Evolutionary conservation across 495 filamentous ascomycete species (phyloP).

Genomic region (Sphaerosporella brunnea): DNA sequence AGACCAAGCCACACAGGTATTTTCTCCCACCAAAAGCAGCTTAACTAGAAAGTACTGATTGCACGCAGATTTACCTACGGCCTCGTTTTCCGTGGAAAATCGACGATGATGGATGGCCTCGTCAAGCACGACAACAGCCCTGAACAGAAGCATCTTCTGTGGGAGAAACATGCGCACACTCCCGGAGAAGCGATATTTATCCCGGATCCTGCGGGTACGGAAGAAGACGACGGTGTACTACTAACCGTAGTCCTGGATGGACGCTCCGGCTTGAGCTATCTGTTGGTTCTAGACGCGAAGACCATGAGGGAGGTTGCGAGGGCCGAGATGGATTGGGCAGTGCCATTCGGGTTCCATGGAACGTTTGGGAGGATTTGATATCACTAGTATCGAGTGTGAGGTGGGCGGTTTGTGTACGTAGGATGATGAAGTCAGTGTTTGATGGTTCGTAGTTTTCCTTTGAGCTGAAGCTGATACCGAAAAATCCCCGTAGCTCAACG

Average conservation of each 20-base stretch:
- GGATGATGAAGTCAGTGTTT: too few relatives aligned
- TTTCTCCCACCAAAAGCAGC: too few relatives aligned
- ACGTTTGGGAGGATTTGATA: slow-evolving; percentile 8
- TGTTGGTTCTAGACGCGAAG: slow-evolving; percentile 50
- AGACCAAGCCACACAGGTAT: slow-evolving; percentile 36
- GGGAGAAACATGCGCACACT: slow-evolving; percentile 42
- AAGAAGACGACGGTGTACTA: slow-evolving; percentile 55
- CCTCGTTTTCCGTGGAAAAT: slow-evolving; percentile 29
- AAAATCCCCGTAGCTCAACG: too few relatives aligned
- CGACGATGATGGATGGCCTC: slow-evolving; percentile 45
- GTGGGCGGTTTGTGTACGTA: too few relatives aligned
- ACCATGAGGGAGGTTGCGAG: slow-evolving; percentile 47
- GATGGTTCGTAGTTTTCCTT: too few relatives aligned
- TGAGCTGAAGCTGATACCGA: too few relatives aligned
- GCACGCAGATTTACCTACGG: slow-evolving; percentile 45
- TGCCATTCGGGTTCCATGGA: slow-evolving; percentile 61
- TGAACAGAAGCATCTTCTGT: slow-evolving; percentile 27
- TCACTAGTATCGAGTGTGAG: too few relatives aligned
- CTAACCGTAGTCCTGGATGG: slow-evolving; percentile 59
- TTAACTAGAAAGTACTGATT: too few relatives aligned
- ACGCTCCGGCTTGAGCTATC: slow-evolving; percentile 41
- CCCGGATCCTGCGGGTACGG: slow-evolving; percentile 31
- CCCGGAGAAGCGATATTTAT: slow-evolving; percentile 61
- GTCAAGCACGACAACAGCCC: slow-evolving; percentile 49
- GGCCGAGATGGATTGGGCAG: slow-evolving; percentile 41